Percentiles rank a stretch among this genome's conserved stretches.
phyloP scores from a whole-genome alignment of 345 rosid genomes.

The Melaleuca quinquenervia region DNA sequence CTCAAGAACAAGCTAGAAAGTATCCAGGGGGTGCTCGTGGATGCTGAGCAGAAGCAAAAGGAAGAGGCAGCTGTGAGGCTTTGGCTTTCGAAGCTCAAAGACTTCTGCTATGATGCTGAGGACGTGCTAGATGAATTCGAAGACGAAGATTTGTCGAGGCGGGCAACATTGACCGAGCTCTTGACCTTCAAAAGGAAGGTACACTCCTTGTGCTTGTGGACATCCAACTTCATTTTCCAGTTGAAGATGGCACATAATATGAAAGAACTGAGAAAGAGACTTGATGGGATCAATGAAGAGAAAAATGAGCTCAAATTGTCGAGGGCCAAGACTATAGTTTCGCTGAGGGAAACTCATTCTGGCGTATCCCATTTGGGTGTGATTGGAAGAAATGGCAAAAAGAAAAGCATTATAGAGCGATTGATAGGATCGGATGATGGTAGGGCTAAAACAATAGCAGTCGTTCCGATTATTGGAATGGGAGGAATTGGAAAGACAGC shows the following conservation, averaged over 20 bases:
- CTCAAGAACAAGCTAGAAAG: not conserved
- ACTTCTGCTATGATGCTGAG: slow-evolving; percentile 7
- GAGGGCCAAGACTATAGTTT: not conserved
- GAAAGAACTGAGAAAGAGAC: not conserved
- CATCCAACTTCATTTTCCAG: not conserved
- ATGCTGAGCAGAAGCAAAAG: slow-evolving; percentile 2
- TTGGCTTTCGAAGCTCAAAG: not conserved
- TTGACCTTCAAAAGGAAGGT: slow-evolving; percentile 1
- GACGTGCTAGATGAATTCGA: slow-evolving; percentile 10
- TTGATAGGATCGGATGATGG: not conserved
- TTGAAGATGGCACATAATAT: not conserved
- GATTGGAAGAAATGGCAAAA: slow-evolving; percentile 6
- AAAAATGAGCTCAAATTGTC: not conserved
- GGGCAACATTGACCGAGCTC: not conserved
- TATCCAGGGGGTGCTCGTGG: not conserved
- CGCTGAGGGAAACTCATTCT: slow-evolving; percentile 4
- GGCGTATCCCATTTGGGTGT: not conserved
- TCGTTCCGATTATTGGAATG: slow-evolving; percentile 11
- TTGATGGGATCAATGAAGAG: not conserved
- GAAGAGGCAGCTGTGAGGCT: not conserved
- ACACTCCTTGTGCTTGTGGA: not conserved
- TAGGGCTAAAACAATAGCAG: not conserved
- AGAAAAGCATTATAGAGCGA: not conserved
- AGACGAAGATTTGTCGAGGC: not conserved
- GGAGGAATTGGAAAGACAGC: slow-evolving; percentile 21